Conservation (phyloP, 805 yeast species). For the Candida manassasensis region DNA sequence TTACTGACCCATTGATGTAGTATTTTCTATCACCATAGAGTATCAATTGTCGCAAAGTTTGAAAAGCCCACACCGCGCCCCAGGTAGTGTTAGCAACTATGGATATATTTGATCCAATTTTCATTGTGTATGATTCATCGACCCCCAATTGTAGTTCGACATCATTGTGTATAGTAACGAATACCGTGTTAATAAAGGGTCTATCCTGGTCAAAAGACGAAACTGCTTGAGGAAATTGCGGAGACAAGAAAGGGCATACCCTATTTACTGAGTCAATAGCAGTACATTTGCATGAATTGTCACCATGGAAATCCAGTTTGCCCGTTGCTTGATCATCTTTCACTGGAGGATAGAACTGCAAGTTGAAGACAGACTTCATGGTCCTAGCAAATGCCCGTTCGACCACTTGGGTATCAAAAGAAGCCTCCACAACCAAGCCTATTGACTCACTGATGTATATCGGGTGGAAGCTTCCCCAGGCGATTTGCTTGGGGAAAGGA, state of each 20-base stretch:
- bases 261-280: too few relatives aligned
- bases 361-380: conserved; percentile 2
- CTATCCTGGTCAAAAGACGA: conserved; percentile 11
- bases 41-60: conserved; percentile 38
- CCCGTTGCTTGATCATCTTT: neutral
- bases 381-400: conserved; percentile 21
- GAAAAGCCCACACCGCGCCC: conserved; percentile 40
- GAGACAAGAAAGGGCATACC: too few relatives aligned
- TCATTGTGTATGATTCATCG: conserved; percentile 30
- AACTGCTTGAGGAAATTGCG: neutral
- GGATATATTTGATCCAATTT: conserved; percentile 12
- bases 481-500: conserved; percentile 19
- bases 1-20: conserved; percentile 28
- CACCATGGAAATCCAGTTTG: neutral
- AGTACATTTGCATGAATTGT: neutral
- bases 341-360: neutral
- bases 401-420: conserved; percentile 11
- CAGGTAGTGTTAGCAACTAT: conserved; percentile 31
- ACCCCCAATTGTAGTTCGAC: conserved; percentile 31
- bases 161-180: neutral
- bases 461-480: conserved; percentile 14
- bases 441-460: conserved; percentile 1
- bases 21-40: conserved; percentile 20
- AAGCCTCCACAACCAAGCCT: conserved; percentile 6
- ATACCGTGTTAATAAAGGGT: conserved; percentile 8